phyloP scores from a whole-genome alignment of 2,329 filamentous ascomycete genomes.

The Cordyceps sp. region DNA sequence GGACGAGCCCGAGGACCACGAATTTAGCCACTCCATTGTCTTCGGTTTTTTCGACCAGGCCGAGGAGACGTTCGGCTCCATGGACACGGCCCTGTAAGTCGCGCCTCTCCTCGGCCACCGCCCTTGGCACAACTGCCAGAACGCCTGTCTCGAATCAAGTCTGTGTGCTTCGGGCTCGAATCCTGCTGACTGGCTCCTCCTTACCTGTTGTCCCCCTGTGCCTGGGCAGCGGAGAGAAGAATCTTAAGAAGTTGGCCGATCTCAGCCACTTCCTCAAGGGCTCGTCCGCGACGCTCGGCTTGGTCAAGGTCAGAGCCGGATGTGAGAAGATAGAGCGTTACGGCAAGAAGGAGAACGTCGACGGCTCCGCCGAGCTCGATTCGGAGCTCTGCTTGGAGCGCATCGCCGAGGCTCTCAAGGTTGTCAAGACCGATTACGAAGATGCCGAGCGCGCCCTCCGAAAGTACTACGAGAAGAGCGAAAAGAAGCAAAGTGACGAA shows the following conservation, averaged over 20 bases:
- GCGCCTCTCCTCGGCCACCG: not conserved
- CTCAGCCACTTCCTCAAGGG: slow-evolving; percentile 96
- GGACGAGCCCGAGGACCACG: slow-evolving; percentile 77
- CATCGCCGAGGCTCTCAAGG: slow-evolving; percentile 51
- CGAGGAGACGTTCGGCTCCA: slow-evolving; percentile 66
- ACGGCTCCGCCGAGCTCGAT: slow-evolving; percentile 51
- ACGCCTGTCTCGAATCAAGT: too few relatives aligned
- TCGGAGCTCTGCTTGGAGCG: slow-evolving; percentile 50
- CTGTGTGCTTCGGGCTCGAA: too few relatives aligned
- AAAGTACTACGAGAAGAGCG: slow-evolving; percentile 37
- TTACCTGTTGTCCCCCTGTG: too few relatives aligned
- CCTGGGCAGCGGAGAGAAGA: slow-evolving; percentile 38
- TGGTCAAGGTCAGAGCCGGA: slow-evolving; percentile 77
- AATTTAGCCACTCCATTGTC: slow-evolving; percentile 82
- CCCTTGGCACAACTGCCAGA: too few relatives aligned
- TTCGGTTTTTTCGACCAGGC: slow-evolving; percentile 89
- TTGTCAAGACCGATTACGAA: slow-evolving; percentile 61
- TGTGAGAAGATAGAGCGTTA: slow-evolving; percentile 96
- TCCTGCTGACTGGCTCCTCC: slow-evolving; percentile 4
- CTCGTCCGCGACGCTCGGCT: slow-evolving; percentile 83
- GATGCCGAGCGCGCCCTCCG: slow-evolving; percentile 56
- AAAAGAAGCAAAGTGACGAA: slow-evolving; percentile 5
- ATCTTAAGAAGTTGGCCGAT: slow-evolving; percentile 61
- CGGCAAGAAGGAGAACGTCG: slow-evolving; percentile 66
- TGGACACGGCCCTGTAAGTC: slow-evolving; percentile 70